phyloP scores from a whole-genome alignment of 2,329 filamentous ascomycete species.

The Apiospora malaysiana region DNA sequence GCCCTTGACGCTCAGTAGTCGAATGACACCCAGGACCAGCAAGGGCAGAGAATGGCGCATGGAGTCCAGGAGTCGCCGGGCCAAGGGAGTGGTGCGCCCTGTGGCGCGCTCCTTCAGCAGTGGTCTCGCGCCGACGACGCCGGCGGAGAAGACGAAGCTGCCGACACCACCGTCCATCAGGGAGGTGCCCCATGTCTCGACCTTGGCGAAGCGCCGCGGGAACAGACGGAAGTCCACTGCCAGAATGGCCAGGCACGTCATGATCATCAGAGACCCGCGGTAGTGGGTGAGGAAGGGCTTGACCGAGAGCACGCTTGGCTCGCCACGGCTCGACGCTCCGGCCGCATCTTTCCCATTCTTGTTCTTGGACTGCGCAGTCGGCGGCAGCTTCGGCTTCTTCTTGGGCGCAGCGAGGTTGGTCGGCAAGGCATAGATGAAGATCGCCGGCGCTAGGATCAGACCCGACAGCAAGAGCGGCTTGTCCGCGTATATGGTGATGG shows the following conservation, averaged over 20 bases:
- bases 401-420: conserved; percentile 47
- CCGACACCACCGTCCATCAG: conserved; percentile 98
- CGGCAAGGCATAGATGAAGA: conserved; percentile 64
- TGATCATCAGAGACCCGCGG: conserved; percentile 87
- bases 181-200: conserved; percentile 99
- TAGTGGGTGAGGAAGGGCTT: conserved; percentile 95
- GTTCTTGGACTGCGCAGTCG: conserved; percentile 35
- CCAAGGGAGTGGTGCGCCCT: conserved; percentile 55
- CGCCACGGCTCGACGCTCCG: conserved; percentile 28
- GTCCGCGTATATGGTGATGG: conserved; percentile 83
- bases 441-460: conserved; percentile 74
- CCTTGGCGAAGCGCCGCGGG: conserved; percentile 93
- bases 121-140: conserved; percentile 85
- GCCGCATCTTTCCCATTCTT: conserved; percentile 19
- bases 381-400: conserved; percentile 58
- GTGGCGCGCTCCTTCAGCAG: conserved; percentile 72
- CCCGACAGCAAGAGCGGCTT: conserved; percentile 75
- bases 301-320: conserved; percentile 67
- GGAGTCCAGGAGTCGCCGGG: conserved; percentile 67
- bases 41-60: conserved; percentile 84
- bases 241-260: conserved; percentile 90
- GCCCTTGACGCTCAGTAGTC: conserved; percentile 89
- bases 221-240: conserved; percentile 96
- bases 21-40: conserved; percentile 77
- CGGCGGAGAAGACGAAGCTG: conserved; percentile 94